A percentile compares a stretch with the other conserved stretches of the same genome.
phyloP scores from a whole-genome alignment of 2,329 filamentous ascomycete genomes.

The Cercospora sp. region DNA sequence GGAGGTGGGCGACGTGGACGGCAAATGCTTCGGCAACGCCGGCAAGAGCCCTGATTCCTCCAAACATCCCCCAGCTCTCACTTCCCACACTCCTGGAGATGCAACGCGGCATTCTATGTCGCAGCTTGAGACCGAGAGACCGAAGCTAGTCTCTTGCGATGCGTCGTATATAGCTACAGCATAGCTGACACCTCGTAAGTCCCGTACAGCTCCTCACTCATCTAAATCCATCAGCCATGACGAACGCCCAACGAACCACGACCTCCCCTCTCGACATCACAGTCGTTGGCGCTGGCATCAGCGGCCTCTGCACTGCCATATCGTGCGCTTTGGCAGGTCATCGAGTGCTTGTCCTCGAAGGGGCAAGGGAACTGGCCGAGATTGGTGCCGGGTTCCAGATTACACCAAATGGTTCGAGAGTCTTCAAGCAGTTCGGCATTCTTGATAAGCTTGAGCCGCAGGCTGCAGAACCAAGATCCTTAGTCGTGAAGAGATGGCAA shows the following conservation, averaged over 20 bases:
- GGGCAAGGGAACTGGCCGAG: conserved; percentile 45
- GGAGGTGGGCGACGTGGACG: background rate
- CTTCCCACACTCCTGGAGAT: background rate
- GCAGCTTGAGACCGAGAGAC: background rate
- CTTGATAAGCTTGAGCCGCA: conserved; percentile 44
- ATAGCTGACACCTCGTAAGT: background rate
- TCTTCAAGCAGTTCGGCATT: conserved; percentile 53
- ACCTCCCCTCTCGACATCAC: conserved; percentile 33
- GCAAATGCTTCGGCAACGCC: conserved; percentile 8
- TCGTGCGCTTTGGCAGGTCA: conserved; percentile 38
- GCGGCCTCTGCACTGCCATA: conserved; percentile 37
- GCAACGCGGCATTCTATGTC: background rate
- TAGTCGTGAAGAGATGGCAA: conserved; percentile 57
- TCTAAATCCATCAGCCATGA: background rate
- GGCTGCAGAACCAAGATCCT: conserved; percentile 48
- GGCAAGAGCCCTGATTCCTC: conserved; percentile 5
- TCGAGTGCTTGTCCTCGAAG: conserved; percentile 38
- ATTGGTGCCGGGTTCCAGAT: conserved; percentile 57
- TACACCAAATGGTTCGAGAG: conserved; percentile 44
- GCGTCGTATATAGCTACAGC: background rate
- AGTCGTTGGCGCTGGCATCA: conserved; percentile 40
- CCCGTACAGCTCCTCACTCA: background rate
- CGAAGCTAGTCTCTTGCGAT: background rate
- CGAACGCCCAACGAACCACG: conserved; percentile 23
- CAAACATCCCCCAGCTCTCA: background rate